Percentiles rank a stretch among this genome's conserved stretches.
Evolutionary conservation across 2,329 filamentous ascomycete species (phyloP).

Genomic region (Alternaria dauci): DNA sequence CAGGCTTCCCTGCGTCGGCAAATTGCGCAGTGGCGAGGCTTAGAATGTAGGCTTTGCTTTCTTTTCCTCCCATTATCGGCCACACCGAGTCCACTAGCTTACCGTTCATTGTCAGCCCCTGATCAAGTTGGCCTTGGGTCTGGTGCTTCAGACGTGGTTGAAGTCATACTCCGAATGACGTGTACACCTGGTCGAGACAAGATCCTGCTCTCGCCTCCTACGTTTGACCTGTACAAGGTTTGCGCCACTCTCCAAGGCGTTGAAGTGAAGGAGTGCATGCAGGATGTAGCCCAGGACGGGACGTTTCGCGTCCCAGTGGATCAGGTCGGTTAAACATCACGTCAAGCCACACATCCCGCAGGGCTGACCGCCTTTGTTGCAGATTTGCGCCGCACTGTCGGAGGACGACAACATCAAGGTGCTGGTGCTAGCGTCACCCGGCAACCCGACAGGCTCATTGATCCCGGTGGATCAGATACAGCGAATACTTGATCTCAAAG

Average conservation of each 20-base stretch:
- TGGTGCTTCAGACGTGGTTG: background rate
- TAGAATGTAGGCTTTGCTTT: background rate
- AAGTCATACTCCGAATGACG: background rate
- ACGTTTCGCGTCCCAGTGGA: background rate
- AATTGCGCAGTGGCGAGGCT: background rate
- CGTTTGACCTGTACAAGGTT: background rate
- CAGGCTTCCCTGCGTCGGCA: background rate
- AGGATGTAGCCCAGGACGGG: background rate
- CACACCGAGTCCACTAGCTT: background rate
- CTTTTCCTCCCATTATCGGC: background rate
- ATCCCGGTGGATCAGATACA: background rate
- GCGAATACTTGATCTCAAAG: background rate
- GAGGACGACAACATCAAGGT: background rate
- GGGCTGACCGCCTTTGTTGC: background rate
- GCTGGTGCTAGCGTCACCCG: background rate
- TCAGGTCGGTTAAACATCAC: background rate
- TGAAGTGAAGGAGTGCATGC: background rate
- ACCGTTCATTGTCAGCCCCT: background rate
- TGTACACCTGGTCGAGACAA: background rate
- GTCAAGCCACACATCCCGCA: background rate
- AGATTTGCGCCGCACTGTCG: background rate
- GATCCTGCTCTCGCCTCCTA: background rate
- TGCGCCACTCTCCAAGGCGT: background rate
- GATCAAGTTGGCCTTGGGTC: background rate
- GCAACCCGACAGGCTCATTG: background rate